Evolutionary conservation across 352 stramenopile species (phyloP).

Genomic region (Pythium scleroteichum): DNA sequence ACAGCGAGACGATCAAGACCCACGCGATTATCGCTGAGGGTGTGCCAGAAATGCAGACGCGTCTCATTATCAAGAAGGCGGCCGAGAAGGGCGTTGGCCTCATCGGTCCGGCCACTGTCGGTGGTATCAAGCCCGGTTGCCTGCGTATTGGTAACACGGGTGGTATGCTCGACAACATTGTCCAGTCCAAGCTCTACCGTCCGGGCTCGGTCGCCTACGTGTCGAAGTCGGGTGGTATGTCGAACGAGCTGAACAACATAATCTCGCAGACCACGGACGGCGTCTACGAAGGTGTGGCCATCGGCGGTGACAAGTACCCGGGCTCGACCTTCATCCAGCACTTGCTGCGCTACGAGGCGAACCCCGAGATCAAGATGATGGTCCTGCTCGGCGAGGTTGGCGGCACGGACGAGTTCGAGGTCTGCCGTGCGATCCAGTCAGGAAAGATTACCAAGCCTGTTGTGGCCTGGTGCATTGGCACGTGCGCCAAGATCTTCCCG

Average conservation of each 20-base stretch:
- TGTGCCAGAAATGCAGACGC: constrained; percentile 94
- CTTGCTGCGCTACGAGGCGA: constrained; percentile 95
- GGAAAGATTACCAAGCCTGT: constrained; percentile 95
- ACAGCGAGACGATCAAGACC: constrained; percentile 93
- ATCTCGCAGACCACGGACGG: constrained; percentile 95
- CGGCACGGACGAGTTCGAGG: constrained; percentile 96
- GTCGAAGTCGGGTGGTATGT: constrained; percentile 97
- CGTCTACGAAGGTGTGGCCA: constrained; percentile 95
- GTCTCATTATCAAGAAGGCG: constrained; percentile 93
- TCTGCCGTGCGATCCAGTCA: constrained; percentile 92
- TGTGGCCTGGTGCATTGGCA: constrained; percentile 98
- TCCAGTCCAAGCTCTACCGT: constrained; percentile 96
- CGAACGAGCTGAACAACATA: constrained; percentile 98
- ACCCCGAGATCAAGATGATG: constrained; percentile 96
- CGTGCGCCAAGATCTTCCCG: constrained; percentile 96
- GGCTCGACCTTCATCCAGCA: constrained; percentile 97
- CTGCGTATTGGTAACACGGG: constrained; percentile 97
- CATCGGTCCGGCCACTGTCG: constrained; percentile 96
- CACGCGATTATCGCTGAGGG: constrained; percentile 98
- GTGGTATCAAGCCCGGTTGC: constrained; percentile 96
- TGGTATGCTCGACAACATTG: constrained; percentile 98
- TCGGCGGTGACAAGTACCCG: constrained; percentile 95
- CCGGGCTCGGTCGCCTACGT: constrained; percentile 96
- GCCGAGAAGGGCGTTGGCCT: constrained; percentile 91
- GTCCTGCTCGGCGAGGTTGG: constrained; percentile 96